These are phyloP conservation scores for Candida pseudoglaebosa DNA, from an alignment of 805 yeast species.

Conservation along the genomic window DNA sequence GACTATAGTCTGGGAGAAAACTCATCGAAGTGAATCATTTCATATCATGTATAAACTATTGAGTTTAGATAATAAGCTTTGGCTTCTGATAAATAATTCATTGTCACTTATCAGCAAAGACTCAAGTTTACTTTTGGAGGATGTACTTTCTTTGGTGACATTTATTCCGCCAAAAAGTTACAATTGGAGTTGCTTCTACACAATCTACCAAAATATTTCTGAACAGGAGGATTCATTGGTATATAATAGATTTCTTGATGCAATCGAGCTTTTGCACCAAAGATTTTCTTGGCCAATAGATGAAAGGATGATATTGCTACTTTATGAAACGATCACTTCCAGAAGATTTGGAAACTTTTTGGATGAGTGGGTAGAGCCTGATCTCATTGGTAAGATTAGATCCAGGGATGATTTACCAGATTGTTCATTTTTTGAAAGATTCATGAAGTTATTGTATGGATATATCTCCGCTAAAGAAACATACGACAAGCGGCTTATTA, in stretches of 20 bases:
- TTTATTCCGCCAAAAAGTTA: constrained; percentile 5
- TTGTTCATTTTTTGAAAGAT: constrained; percentile 30
- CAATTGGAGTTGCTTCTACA: constrained; percentile 25
- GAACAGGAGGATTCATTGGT: constrained; percentile 13
- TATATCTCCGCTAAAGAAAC: constrained; percentile 26
- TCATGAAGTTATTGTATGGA: constrained; percentile 31
- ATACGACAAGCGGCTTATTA: constrained; percentile 25
- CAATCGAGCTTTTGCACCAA: constrained; percentile 21
- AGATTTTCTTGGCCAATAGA: constrained; percentile 29
- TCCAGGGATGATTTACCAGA: constrained; percentile 26
- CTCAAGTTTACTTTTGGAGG: constrained; percentile 5
- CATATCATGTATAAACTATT: constrained; percentile 16
- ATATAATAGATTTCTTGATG: constrained; percentile 25
- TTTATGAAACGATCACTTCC: constrained; percentile 27
- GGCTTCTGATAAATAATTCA: constrained; percentile 22
- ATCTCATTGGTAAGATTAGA: constrained; percentile 17
- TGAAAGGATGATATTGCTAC: constrained; percentile 26
- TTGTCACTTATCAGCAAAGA: constrained; percentile 4
- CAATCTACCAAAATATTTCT: constrained; percentile 15
- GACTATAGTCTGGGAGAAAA: not conserved
- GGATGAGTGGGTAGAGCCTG: constrained; percentile 28
- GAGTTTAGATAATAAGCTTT: constrained; percentile 13
- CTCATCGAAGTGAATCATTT: constrained; percentile 17
- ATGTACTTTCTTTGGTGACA: constrained; percentile 6
- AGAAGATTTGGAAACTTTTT: constrained; percentile 34